A percentile compares a stretch with the other conserved stretches of the same genome.
Evolutionary conservation across 2,329 filamentous ascomycete species (phyloP).

Genomic region (Alternaria alternata): DNA sequence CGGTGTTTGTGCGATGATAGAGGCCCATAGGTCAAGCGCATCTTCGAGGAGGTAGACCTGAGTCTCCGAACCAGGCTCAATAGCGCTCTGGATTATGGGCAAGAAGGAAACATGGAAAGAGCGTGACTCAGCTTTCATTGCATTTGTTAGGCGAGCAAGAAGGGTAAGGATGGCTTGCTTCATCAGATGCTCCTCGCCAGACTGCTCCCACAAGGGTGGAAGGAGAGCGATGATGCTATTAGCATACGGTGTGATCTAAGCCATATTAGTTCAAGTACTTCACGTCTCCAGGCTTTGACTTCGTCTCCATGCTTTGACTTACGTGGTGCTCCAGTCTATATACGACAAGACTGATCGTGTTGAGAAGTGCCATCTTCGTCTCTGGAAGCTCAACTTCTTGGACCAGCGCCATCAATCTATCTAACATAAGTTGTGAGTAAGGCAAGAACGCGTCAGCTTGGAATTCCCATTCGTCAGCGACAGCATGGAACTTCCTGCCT

Average conservation of each 20-base stretch:
- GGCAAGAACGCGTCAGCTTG: slow-evolving; percentile 76
- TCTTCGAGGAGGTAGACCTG: slow-evolving; percentile 86
- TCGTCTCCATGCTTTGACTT: slow-evolving; percentile 26
- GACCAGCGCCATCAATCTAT: slow-evolving; percentile 78
- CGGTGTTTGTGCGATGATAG: slow-evolving; percentile 71
- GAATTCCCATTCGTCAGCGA: slow-evolving; percentile 88
- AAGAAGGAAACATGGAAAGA: slow-evolving; percentile 82
- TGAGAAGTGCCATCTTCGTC: slow-evolving; percentile 87
- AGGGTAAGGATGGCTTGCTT: slow-evolving; percentile 93
- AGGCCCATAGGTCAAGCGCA: slow-evolving; percentile 86
- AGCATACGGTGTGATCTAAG: slow-evolving; percentile 68
- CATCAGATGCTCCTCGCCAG: slow-evolving; percentile 87
- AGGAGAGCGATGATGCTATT: slow-evolving; percentile 83
- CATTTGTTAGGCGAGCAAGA: slow-evolving; percentile 82
- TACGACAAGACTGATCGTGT: slow-evolving; percentile 83
- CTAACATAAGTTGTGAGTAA: slow-evolving; percentile 76
- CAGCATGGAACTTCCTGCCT: slow-evolving; percentile 79
- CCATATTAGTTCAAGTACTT: slow-evolving; percentile 11
- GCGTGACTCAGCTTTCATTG: slow-evolving; percentile 80
- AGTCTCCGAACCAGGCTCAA: slow-evolving; percentile 72
- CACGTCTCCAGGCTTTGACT: too few species aligned
- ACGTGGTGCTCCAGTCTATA: slow-evolving; percentile 80
- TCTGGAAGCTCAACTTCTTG: slow-evolving; percentile 82
- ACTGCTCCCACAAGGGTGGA: slow-evolving; percentile 83
- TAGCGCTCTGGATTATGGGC: slow-evolving; percentile 81